Evolutionary conservation across 345 rosid genomes (phyloP).

Genomic region (Salix purpurea): DNA sequence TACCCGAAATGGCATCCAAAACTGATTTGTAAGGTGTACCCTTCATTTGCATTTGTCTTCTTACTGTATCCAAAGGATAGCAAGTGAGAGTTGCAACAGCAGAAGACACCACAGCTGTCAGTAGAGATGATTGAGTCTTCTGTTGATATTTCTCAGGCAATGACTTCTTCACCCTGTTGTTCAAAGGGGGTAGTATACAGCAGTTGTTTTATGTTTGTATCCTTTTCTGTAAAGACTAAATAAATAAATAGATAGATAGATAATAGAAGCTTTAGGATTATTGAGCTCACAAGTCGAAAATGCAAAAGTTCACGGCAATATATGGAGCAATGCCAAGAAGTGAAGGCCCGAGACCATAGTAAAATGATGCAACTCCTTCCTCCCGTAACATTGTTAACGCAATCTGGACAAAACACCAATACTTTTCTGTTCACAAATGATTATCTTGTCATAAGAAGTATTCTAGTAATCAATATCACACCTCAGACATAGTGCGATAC

Average conservation of each 20-base stretch:
- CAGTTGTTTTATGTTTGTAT: neutral
- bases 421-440: conserved; percentile 3
- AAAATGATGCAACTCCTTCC: conserved; percentile 85
- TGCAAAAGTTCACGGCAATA: conserved; percentile 92
- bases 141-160: conserved; percentile 75
- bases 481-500: conserved; percentile 78
- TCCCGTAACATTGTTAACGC: conserved; percentile 89
- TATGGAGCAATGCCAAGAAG: conserved; percentile 92
- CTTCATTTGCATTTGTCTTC: conserved; percentile 98
- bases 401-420: conserved; percentile 43
- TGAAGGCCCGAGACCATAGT: conserved; percentile 92
- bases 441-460: conserved; percentile 9
- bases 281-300: conserved; percentile 81
- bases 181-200: neutral
- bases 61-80: conserved; percentile 90
- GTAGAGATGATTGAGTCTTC: conserved; percentile 69
- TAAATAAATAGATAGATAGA: neutral
- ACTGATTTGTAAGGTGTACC: conserved; percentile 83
- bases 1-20: conserved; percentile 82
- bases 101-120: conserved; percentile 83
- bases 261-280: neutral
- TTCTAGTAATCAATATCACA: conserved; percentile 20
- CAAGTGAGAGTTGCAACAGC: conserved; percentile 84
- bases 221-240: neutral
- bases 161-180: conserved; percentile 79